Percentiles rank a stretch among this genome's conserved stretches.
phyloP scores from a whole-genome alignment of 371 early-diverging fungal species.

The Rhizopus delemar region DNA sequence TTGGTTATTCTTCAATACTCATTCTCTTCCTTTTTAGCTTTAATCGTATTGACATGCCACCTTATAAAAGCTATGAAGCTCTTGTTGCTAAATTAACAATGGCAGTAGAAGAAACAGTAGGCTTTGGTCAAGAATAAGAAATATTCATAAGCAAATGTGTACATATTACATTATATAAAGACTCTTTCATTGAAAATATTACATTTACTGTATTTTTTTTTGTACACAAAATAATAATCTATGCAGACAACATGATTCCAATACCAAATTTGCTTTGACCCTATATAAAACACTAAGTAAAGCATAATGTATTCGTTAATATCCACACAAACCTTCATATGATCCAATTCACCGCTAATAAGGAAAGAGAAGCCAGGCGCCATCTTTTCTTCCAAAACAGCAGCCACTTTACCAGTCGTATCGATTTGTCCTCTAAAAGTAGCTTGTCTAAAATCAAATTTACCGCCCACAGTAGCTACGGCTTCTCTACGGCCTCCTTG shows the following conservation, averaged over 20 bases:
- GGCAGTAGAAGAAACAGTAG: slow-evolving; percentile 92
- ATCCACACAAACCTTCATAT: slow-evolving; percentile 73
- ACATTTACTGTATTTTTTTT: slow-evolving; percentile 7
- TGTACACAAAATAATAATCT: slow-evolving; percentile 35
- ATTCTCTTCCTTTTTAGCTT: slow-evolving; percentile 56
- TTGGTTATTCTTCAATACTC: background rate
- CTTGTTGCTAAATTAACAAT: slow-evolving; percentile 82
- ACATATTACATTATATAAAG: slow-evolving; percentile 2
- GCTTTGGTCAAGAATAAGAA: slow-evolving; percentile 76
- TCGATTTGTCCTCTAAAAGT: slow-evolving; percentile 91
- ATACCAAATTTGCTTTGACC: slow-evolving; percentile 81
- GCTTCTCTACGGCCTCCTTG: slow-evolving; percentile 85
- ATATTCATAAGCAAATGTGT: slow-evolving; percentile 3
- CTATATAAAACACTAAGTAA: slow-evolving; percentile 33
- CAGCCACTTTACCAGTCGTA: slow-evolving; percentile 83
- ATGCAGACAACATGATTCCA: slow-evolving; percentile 78
- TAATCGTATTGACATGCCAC: slow-evolving; percentile 95
- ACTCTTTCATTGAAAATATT: background rate
- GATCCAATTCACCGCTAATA: slow-evolving; percentile 93
- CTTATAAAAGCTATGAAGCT: slow-evolving; percentile 74
- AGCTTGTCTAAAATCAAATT: slow-evolving; percentile 91
- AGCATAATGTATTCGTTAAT: slow-evolving; percentile 1
- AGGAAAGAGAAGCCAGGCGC: slow-evolving; percentile 91
- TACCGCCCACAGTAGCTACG: slow-evolving; percentile 91
- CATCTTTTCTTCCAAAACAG: slow-evolving; percentile 93